Percentiles rank a stretch among this genome's conserved stretches.
phyloP scores from a whole-genome alignment of 345 rosid species.

The Brassica incana region DNA sequence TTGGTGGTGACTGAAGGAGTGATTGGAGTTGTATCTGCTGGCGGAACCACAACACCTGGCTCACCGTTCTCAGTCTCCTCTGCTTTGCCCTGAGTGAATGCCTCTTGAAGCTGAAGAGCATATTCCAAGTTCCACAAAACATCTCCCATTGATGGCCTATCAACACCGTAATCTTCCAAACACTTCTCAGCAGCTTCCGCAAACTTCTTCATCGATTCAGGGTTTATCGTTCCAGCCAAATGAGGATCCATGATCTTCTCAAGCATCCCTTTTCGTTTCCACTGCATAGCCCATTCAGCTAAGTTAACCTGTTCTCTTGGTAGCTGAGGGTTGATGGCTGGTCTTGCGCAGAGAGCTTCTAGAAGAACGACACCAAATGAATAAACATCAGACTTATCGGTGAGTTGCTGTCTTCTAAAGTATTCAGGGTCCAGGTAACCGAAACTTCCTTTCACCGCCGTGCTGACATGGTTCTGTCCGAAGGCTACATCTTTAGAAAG shows the following conservation, averaged over 20 bases:
- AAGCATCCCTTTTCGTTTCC: slow-evolving; percentile 49
- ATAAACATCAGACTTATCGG: slow-evolving; percentile 66
- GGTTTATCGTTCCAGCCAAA: slow-evolving; percentile 51
- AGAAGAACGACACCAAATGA: slow-evolving; percentile 69
- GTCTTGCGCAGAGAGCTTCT: slow-evolving; percentile 65
- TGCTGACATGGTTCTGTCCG: slow-evolving; percentile 67
- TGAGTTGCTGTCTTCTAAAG: slow-evolving; percentile 65
- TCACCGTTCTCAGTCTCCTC: slow-evolving; percentile 51
- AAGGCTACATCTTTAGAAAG: slow-evolving; percentile 72
- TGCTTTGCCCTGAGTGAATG: slow-evolving; percentile 52
- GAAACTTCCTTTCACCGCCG: slow-evolving; percentile 54
- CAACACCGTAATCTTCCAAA: slow-evolving; percentile 43
- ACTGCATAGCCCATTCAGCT: slow-evolving; percentile 71
- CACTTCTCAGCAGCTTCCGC: slow-evolving; percentile 47
- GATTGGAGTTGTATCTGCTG: slow-evolving; percentile 35
- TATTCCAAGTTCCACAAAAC: slow-evolving; percentile 47
- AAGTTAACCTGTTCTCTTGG: slow-evolving; percentile 72
- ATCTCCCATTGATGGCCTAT: slow-evolving; percentile 47
- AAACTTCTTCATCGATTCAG: slow-evolving; percentile 58
- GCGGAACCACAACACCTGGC: slow-evolving; percentile 20
- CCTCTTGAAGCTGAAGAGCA: slow-evolving; percentile 75
- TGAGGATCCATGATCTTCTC: slow-evolving; percentile 54
- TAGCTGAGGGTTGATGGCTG: slow-evolving; percentile 59
- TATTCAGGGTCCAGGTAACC: slow-evolving; percentile 72
- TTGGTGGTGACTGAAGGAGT: slow-evolving; percentile 27